phyloP scores from a whole-genome alignment of 352 stramenopile genomes.

The Globisporangium echinulatum region DNA sequence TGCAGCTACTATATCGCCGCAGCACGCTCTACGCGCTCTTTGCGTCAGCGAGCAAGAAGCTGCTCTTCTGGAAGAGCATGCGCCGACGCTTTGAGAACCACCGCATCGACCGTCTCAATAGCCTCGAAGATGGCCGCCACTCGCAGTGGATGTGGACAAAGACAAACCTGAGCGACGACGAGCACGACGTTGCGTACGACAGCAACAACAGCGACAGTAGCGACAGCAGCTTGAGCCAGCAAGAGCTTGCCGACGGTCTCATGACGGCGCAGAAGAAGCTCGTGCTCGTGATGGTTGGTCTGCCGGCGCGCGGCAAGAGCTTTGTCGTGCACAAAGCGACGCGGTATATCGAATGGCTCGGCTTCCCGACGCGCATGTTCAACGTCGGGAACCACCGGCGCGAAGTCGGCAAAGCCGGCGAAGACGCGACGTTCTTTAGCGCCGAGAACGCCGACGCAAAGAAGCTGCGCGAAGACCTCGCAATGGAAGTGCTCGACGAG shows the following conservation, averaged over 20 bases:
- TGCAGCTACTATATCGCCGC: conserved; percentile 48
- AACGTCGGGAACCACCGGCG: conserved; percentile 93
- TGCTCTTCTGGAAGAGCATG: conserved; percentile 69
- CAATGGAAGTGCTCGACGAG: conserved; percentile 80
- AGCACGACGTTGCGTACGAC: conserved; percentile 22
- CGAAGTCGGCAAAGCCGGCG: conserved; percentile 55
- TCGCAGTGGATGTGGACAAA: conserved; percentile 80
- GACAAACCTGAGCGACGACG: conserved; percentile 16
- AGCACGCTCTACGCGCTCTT: conserved; percentile 38
- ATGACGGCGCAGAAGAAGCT: conserved; percentile 82
- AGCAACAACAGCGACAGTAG: conserved; percentile 25
- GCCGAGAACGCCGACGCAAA: conserved; percentile 80
- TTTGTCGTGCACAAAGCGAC: conserved; percentile 93
- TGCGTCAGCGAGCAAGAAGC: conserved; percentile 34
- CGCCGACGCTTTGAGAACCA: conserved; percentile 70
- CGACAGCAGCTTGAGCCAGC: conserved; percentile 12
- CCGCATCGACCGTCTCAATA: conserved; percentile 62
- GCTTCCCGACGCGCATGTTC: conserved; percentile 89
- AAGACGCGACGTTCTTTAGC: conserved; percentile 90
- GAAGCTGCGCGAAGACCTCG: conserved; percentile 84
- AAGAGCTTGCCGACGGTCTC: conserved; percentile 37
- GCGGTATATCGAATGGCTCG: conserved; percentile 91
- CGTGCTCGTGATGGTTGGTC: conserved; percentile 91
- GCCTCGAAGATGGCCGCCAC: conserved; percentile 49
- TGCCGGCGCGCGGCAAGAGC: conserved; percentile 93